These are phyloP conservation scores for Pilasporangium apinafurcum DNA, from an alignment of 352 stramenopile species.

Conservation along the genomic window DNA sequence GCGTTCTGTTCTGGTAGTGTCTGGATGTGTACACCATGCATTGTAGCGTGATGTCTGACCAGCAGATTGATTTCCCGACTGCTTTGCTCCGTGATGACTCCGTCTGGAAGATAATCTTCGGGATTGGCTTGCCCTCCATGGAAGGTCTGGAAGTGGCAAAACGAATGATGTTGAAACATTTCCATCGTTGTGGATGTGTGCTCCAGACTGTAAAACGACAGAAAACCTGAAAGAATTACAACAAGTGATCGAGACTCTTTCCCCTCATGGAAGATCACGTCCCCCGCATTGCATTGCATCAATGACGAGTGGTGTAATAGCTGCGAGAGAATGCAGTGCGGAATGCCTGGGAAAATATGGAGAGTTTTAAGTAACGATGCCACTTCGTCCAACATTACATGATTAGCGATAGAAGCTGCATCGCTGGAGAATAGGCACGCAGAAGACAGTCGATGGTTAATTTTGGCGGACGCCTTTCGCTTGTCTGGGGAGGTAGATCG, in stretches of 20 bases:
- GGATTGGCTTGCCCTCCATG: conserved; percentile 18
- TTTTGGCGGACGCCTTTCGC: no score
- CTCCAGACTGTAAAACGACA: conserved; percentile 60
- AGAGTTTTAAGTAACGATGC: conserved; percentile 32
- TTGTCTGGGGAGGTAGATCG: no score
- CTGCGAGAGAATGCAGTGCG: conserved; percentile 31
- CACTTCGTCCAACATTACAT: conserved; percentile 15
- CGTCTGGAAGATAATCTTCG: conserved; percentile 16
- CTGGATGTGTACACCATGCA: conserved; percentile 52
- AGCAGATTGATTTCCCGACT: conserved; percentile 3
- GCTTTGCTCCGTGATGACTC: neutral
- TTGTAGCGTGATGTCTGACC: conserved; percentile 22
- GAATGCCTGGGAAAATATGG: conserved; percentile 23
- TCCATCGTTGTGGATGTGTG: conserved; percentile 44
- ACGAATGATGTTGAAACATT: conserved; percentile 57
- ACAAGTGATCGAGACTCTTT: conserved; percentile 24
- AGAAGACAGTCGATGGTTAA: no score
- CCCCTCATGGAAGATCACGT: conserved; percentile 52
- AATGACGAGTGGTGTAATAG: conserved; percentile 23
- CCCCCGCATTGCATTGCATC: conserved; percentile 28
- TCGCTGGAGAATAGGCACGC: no score
- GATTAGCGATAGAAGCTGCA: neutral
- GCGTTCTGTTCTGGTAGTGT: conserved; percentile 41
- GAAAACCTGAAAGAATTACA: conserved; percentile 38
- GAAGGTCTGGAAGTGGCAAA: conserved; percentile 38